Percentiles rank a stretch among this genome's conserved stretches.
Evolutionary conservation across 2,329 filamentous ascomycete species (phyloP).

Genomic region (Ustilaginoidea virens): DNA sequence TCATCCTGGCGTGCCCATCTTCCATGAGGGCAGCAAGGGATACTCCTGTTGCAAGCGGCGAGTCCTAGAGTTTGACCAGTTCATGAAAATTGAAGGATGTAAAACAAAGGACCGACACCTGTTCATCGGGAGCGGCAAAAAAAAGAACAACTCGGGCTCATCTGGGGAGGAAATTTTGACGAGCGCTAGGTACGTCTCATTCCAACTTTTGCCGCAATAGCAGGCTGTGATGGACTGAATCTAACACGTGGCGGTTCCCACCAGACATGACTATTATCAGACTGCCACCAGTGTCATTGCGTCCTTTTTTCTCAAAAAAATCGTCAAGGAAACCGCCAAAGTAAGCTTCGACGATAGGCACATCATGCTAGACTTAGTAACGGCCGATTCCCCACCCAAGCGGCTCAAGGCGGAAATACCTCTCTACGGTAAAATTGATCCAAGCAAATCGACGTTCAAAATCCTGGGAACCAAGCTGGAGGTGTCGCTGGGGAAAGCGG

Average conservation of each 20-base stretch:
- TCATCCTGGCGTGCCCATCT: constrained; percentile 81
- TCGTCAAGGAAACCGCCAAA: constrained; percentile 64
- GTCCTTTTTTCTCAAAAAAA: constrained; percentile 93
- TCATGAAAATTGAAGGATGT: constrained; percentile 90
- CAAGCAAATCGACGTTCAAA: constrained; percentile 60
- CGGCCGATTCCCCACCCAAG: constrained; percentile 62
- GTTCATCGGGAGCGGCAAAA: constrained; percentile 68
- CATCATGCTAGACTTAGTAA: constrained; percentile 70
- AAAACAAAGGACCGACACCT: constrained; percentile 67
- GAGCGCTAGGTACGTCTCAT: constrained; percentile 48
- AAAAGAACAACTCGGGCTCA: constrained; percentile 36
- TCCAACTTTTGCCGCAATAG: background rate
- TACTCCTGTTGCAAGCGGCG: constrained; percentile 94
- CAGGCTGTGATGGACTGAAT: too few species aligned
- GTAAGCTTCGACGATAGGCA: constrained; percentile 50
- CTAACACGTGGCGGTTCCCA: background rate
- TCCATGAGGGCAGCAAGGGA: constrained; percentile 96
- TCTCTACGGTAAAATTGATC: constrained; percentile 63
- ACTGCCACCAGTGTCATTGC: constrained; percentile 73
- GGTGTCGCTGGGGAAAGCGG: constrained; percentile 54
- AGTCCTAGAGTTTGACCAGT: constrained; percentile 94
- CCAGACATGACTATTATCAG: constrained; percentile 78
- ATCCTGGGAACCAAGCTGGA: constrained; percentile 85
- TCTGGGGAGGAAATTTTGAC: constrained; percentile 60
- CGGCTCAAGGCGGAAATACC: constrained; percentile 60